These are phyloP conservation scores for Cercophora scortea DNA, from an alignment of 495 filamentous ascomycete genomes.

Conservation along the genomic window DNA sequence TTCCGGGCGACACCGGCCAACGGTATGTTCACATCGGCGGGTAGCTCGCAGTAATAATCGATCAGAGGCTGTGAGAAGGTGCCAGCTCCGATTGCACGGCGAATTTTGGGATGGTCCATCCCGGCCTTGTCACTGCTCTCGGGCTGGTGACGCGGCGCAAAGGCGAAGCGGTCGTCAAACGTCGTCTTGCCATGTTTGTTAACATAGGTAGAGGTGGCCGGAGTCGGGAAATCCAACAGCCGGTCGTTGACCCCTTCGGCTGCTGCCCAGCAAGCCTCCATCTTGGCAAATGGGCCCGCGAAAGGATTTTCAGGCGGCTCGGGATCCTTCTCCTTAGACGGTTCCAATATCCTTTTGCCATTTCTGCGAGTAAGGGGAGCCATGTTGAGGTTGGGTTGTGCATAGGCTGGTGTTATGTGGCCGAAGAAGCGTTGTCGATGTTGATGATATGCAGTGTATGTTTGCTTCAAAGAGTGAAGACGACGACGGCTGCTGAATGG, in stretches of 20 bases:
- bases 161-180: conserved; percentile 14
- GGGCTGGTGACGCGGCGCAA: not conserved
- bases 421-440: too few species aligned
- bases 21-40: conserved; percentile 8
- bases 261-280: conserved; percentile 2
- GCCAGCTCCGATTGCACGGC: conserved; percentile 1
- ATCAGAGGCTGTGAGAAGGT: conserved; percentile 3
- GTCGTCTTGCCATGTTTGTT: conserved; percentile 4
- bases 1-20: conserved; percentile 18
- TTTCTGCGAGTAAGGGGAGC: too few species aligned
- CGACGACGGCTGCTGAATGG: too few species aligned
- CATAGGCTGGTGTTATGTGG: too few species aligned
- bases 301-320: too few species aligned
- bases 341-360: too few species aligned
- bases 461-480: too few species aligned
- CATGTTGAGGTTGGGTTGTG: too few species aligned
- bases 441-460: too few species aligned
- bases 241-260: conserved; percentile 8
- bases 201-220: conserved; percentile 1
- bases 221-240: conserved; percentile 14
- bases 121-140: not conserved
- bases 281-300: not conserved
- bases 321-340: too few species aligned
- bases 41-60: conserved; percentile 15
- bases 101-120: conserved; percentile 15